Base-by-base conservation (phyloP, 257 asterid species). In the Solanum medicagineum region DNA sequence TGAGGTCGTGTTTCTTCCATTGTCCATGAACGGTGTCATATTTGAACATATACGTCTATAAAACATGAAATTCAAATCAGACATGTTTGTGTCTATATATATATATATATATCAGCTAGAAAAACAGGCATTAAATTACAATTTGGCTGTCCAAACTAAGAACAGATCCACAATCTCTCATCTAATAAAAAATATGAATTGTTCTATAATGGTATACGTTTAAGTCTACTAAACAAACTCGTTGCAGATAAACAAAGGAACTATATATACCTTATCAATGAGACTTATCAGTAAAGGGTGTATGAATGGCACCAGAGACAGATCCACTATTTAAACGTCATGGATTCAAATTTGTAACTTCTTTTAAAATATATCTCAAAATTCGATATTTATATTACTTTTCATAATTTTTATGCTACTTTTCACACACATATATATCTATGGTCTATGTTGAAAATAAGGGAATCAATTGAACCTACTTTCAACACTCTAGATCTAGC, bases 1-100 rank as follows among this genome's bases (percentile, higher is more conserved):
- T 92, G 17, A 92, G 88, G 83, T 92, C 94, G 24, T 90, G 86
- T 87, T 92, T 93, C 90, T 90, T 92, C 93, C 93, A 92, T 51
- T 89, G 90, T 22, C 94, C 94, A 16, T 92, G 94, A 53, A 92
- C 94, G 87, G 93, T 90, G 88, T 90, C 94, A 45, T 92, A 90
- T 89, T 92, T 90, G 82, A 92, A 92, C 93, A 92, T 92, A 49
- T 90, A 92, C 62, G 94, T 90, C 94, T 92, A 86, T 84, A 85
- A 87, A 59, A 86, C 60, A 29, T 71, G 32, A 49, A 49, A 70
- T 9, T 42, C 54, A 19, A 42, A 40, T 70, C 54, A 70, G 80
- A 40, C 14, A 32, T 36, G 6, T 36, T 6, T 4, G 6, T 36
- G 6, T 36, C 0, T 36, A 4, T 36, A 36, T 36, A 36, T 36